phyloP scores from a whole-genome alignment of 2,329 filamentous ascomycete genomes.

The Pseudogymnoascus pannorum region DNA sequence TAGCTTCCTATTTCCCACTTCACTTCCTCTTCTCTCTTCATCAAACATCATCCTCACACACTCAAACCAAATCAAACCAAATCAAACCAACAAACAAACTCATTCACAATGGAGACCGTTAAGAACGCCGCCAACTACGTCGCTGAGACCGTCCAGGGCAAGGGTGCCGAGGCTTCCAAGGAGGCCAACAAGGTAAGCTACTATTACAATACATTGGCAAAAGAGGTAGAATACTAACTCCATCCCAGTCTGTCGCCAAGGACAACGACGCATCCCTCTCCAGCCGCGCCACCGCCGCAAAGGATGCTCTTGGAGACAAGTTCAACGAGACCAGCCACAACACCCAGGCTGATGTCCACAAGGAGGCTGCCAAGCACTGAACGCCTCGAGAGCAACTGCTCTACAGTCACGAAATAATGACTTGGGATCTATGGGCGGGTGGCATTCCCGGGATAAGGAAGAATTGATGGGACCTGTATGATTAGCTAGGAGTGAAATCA shows the following conservation, averaged over 20 bases:
- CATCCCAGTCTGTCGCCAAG: constrained; percentile 40
- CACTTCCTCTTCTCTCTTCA: constrained; percentile 9
- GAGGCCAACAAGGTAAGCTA: constrained; percentile 48
- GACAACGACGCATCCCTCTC: constrained; percentile 36
- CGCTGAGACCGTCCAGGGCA: constrained; percentile 45
- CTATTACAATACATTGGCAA: neutral
- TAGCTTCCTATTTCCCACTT: constrained; percentile 12
- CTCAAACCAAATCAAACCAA: constrained; percentile 19
- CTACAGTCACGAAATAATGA: constrained; percentile 5
- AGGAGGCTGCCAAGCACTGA: constrained; percentile 27
- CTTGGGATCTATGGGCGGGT: constrained; percentile 2
- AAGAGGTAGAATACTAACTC: constrained; percentile 7
- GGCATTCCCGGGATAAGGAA: neutral
- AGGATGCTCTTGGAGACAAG: constrained; percentile 46
- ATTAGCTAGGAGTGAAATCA: constrained; percentile 6
- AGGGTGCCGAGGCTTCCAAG: constrained; percentile 43
- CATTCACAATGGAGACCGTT: constrained; percentile 30
- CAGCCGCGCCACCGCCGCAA: constrained; percentile 43
- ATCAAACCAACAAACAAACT: constrained; percentile 2
- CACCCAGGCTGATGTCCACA: constrained; percentile 40
- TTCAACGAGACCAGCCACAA: constrained; percentile 45
- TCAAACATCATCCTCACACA: constrained; percentile 17
- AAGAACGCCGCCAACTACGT: constrained; percentile 50
- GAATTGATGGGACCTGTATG: neutral
- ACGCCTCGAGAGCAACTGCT: constrained; percentile 8